Evolutionary conservation across 192 early-diverging fungal genomes (phyloP).

Genomic region (Umbelopsis isabellina): DNA sequence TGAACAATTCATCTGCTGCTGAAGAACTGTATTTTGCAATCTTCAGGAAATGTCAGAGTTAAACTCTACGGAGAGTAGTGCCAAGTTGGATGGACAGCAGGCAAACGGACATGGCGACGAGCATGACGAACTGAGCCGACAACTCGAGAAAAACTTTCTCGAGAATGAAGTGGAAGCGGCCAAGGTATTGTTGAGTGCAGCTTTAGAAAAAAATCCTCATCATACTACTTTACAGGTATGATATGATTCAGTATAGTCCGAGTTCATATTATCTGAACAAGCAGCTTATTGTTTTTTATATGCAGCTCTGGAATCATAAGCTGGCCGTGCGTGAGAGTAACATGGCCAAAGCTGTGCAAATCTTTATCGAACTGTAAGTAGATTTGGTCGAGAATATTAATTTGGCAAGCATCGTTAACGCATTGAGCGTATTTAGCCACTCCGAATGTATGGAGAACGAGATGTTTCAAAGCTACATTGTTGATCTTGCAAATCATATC

Average conservation of each 20-base stretch:
- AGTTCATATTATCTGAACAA: no score
- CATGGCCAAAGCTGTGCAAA: conserved; percentile 12
- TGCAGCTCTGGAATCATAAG: conserved; percentile 5
- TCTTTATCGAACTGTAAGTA: conserved; percentile 22
- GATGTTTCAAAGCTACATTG: conserved; percentile 30
- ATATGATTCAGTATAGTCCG: neutral
- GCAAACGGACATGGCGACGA: neutral
- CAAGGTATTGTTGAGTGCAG: neutral
- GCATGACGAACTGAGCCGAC: neutral
- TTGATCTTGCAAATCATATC: conserved; percentile 32
- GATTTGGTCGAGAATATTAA: neutral
- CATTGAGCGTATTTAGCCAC: conserved; percentile 18
- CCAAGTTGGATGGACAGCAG: neutral
- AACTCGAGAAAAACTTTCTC: neutral
- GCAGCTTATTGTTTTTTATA: neutral
- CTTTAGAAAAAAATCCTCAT: neutral
- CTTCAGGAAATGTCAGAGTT: conserved; percentile 4
- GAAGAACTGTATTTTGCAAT: neutral
- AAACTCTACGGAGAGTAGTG: neutral
- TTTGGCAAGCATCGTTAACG: neutral
- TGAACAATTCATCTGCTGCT: neutral
- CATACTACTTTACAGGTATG: conserved; percentile 3
- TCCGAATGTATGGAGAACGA: conserved; percentile 30
- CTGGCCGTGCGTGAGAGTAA: conserved; percentile 18
- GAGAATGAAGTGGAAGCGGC: conserved; percentile 10